phyloP scores from a whole-genome alignment of 805 yeast species.

The Myxozyma neglecta region DNA sequence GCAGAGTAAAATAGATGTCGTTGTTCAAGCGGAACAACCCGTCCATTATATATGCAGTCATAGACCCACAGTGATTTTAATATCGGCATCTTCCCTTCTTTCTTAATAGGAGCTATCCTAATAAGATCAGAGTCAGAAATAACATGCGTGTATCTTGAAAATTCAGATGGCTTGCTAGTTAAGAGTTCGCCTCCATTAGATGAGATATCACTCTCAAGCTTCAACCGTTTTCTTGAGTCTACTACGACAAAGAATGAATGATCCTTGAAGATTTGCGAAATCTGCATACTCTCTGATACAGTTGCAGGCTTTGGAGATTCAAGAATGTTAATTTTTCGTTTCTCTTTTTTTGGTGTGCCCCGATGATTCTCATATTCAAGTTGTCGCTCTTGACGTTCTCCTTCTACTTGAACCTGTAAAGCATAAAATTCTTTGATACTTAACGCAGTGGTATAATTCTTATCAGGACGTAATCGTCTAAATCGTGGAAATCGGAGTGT shows the following conservation, averaged over 20 bases:
- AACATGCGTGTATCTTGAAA: slow-evolving; percentile 4
- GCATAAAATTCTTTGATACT: slow-evolving; percentile 23
- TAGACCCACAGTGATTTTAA: slow-evolving; percentile 70
- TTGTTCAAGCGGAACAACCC: slow-evolving; percentile 59
- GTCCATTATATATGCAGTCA: slow-evolving; percentile 54
- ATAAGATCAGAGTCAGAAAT: slow-evolving; percentile 39
- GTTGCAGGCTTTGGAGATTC: background rate
- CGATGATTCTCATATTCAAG: slow-evolving; percentile 36
- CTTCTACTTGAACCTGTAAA: slow-evolving; percentile 30
- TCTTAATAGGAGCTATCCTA: slow-evolving; percentile 44
- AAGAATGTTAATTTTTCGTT: slow-evolving; percentile 11
- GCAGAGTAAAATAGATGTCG: slow-evolving; percentile 52
- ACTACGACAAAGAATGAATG: slow-evolving; percentile 13
- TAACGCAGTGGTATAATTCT: slow-evolving; percentile 45
- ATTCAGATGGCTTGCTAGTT: slow-evolving; percentile 3
- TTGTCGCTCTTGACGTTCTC: slow-evolving; percentile 41
- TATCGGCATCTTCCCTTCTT: slow-evolving; percentile 56
- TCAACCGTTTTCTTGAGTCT: slow-evolving; percentile 1
- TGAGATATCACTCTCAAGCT: slow-evolving; percentile 51
- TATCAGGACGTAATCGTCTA: slow-evolving; percentile 66
- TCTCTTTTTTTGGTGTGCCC: slow-evolving; percentile 1
- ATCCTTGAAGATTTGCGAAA: slow-evolving; percentile 6
- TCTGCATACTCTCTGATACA: slow-evolving; percentile 3
- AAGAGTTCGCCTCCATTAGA: slow-evolving; percentile 39
- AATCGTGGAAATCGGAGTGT: slow-evolving; percentile 80